Evolutionary conservation across 2,329 filamentous ascomycete genomes (phyloP), one percentile per base, ranked within the genome.

Genomic region (Cryoendolithus antarcticus): DNA sequence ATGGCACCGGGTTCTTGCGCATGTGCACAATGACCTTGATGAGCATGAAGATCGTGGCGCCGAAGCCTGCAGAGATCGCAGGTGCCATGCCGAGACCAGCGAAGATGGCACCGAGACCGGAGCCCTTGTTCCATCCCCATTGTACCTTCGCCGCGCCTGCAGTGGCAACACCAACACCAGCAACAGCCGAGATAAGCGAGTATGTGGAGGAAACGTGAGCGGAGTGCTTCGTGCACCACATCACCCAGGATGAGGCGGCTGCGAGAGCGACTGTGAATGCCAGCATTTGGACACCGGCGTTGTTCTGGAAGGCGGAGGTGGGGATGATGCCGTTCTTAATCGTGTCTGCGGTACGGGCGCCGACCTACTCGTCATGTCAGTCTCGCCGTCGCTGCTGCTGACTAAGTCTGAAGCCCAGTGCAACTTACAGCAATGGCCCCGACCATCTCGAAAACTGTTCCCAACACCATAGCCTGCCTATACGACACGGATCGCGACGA

Each of bases 161-260:
- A 28, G 74, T 68, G 6, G 72, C 74, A 30, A 79, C 63, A 33
- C 74, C 74, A 50, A 75, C 72, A 40, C 75, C 75, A 40, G 76
- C 62, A 21, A 79, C 65, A 45, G 72, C 72, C 11, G 71, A 72
- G 44, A 77, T 67, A 43, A 77, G 67, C 9, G 72, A 74, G 54
- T 77, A 73, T 1, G 74, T 78, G 3, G 75, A 76, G 0, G 72
- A 77, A 11, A 77, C 73, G 29, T 74, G 75, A 46, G 75, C 63
- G 30, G 72, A 72, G 45, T 70, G 52, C 30, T 54, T 57, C 3
- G 74, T 77, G 30, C 69, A 69, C 44, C 74, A 54, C 43, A 73
- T 75, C n/a, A 78, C 64, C 60, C 72, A 77, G 10, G 61, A 46
- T 0, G 73, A 67, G 9, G 71, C 73, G 13, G 67, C 68, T 9